A percentile compares a stretch with the other conserved stretches of the same genome.
phyloP scores from a whole-genome alignment of 2,329 filamentous ascomycete genomes.

The Fusarium praegraminearum region DNA sequence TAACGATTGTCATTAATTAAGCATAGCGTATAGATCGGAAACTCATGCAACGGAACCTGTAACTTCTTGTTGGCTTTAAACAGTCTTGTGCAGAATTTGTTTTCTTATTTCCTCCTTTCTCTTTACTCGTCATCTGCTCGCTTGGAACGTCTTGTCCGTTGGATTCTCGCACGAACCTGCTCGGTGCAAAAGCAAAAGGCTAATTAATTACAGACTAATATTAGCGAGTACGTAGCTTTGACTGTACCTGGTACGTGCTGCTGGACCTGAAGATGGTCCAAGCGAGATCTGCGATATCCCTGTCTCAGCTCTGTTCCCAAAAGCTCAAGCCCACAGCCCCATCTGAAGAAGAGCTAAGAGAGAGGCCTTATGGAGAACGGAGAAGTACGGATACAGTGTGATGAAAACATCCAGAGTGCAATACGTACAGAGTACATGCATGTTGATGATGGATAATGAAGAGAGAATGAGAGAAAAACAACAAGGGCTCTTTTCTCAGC shows the following conservation, averaged over 20 bases:
- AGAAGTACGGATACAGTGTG: neutral
- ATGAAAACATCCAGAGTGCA: neutral
- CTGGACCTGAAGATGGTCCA: neutral
- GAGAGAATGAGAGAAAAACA: neutral
- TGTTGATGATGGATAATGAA: neutral
- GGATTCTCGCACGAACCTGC: neutral
- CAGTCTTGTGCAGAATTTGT: neutral
- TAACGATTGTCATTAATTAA: neutral
- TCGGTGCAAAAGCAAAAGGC: neutral
- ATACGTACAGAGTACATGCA: neutral
- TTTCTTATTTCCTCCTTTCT: neutral
- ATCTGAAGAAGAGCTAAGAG: slow-evolving; percentile 4
- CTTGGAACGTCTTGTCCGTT: neutral
- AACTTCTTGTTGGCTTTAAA: neutral
- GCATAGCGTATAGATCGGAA: neutral
- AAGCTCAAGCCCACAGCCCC: slow-evolving; percentile 8
- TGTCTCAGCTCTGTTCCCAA: slow-evolving; percentile 5
- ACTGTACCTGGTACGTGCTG: neutral
- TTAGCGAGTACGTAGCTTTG: neutral
- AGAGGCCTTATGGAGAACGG: neutral
- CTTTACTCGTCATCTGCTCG: neutral
- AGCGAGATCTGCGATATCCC: slow-evolving; percentile 10
- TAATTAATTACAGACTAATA: neutral
- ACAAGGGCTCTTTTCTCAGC: neutral
- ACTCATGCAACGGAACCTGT: neutral